Evolutionary conservation across 1,284 basidiomycete species (phyloP), one percentile per base, ranked within the genome.

Genomic region (Sanghuangporus sanghuang): DNA sequence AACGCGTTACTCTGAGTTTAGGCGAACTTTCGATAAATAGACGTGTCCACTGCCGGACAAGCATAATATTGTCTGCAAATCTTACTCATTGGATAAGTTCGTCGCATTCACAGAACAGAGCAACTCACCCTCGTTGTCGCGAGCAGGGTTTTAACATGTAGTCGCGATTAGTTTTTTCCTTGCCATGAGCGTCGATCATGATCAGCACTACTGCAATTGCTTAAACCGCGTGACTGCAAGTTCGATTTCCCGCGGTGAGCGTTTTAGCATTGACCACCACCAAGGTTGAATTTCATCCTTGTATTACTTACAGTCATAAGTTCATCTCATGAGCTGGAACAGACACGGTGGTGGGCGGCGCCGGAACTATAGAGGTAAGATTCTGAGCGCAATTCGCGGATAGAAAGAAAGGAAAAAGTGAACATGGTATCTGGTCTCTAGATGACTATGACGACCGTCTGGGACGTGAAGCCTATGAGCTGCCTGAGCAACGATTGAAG

Each of bases 401-500:
- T 56, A 27, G 2, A n/a, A 46, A 46, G 44, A 46, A 3, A 1
- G 2, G 8, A 42, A 59, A 52, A 48, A 27, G 6, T 59, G 57
- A 59, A 59, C 57, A 48, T 42, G 60, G 46, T 49, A 8, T 50
- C n/a, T 35, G 11, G 11, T 61, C 9, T 32, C 18, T 68, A 76
- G 79, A 80, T 77, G 85, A 90, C 74, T 68, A 71, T 61, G 85
- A 88, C 71, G 78, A 81, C 65, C 82, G 87, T 75, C 79, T 83
- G 44, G 82, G 86, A 21, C 81, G 82, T 66, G 85, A 87, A 62
- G 69, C 76, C 42, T 75, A 77, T 68, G 92, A 93, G 69, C 85
- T 87, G 14, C 89, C 90, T 18, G 89, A 90, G 67, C 83, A 89
- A 63, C 86, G 84, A 69, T 76, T 92, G 64, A 87, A 83, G 74